Base-by-base conservation (phyloP, 148 eudicot genomes). In the Fagopyrum esculentum region DNA sequence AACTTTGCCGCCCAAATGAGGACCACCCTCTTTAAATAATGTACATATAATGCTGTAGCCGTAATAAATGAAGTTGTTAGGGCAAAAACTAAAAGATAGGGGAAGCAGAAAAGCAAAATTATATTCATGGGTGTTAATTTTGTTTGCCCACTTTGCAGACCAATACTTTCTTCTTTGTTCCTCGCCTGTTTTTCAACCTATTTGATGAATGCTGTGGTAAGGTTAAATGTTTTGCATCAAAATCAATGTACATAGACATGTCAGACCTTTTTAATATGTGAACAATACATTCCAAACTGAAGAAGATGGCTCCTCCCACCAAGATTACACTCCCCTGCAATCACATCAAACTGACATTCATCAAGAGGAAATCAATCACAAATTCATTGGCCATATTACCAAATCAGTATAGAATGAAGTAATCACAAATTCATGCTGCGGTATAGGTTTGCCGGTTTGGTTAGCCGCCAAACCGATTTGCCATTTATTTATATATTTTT, bases 261-360 rank as follows among this genome's bases (percentile, higher is more conserved):
- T 63, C 6, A 30, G 35, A 30, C 69, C 69, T 63, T 63, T 16
- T 63, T 16, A 30, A 29, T 29, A 9, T 30, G 19, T 29, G 11
- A 30, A 63, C 45, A 63, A 63, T 63, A 63, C 69, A 63, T 29
- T 63, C 69, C 69, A 29, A 63, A 63, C 6, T 63, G 30, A 63
- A 63, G 30, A 63, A 63, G 45, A 63, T 16, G 6, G 69, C 69
- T 63, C 16, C 6, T 29, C 35, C n/a, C 16, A 29, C 0, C 44
- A 30, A 29, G 45, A 63, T 29, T 63, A 63, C 69, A 63, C 44
- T 30, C 69, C 69, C 69, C 69, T 63, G 69, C 69, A 60, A 60
- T 8, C 29, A 60, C 45, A 63, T 30, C 29, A 4, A 63, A 63
- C 69, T 63, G 44, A 30, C 35, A 2, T 63, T 63, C 45, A 29